Evolutionary conservation across 306 rosid genomes (phyloP), one percentile per base, ranked within the genome.

Genomic region (Canavalia ensiformis): DNA sequence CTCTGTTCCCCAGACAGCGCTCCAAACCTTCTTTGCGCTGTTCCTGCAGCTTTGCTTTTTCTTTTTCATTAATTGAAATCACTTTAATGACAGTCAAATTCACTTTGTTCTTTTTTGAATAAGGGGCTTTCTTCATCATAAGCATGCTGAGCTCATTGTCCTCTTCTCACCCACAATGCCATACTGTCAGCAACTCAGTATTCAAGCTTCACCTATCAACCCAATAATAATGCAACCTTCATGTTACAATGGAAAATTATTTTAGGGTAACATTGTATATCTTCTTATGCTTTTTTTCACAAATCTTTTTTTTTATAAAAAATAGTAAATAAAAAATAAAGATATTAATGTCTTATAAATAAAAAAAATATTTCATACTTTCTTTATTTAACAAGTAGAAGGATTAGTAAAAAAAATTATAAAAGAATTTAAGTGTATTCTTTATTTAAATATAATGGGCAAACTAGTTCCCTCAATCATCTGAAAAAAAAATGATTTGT

Each of bases 51-150:
- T 83, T 83, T 83, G 75, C 83, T 68, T 86, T 80, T 57, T 65
- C 83, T 44, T 80, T 80, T 76, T 52, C 41, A 9, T 78, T 58
- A 72, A 65, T 80, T 72, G 83, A 64, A 80, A 54, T 83, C 78
- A 54, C 86, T 87, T 87, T 84, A 81, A 60, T 75, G 76, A 31
- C 82, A 78, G 88, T 84, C 88, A 87, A 87, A 45, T 46, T 31
- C 73, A 77, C 90, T 81, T 83, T 87, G 45, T 59, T 67, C 83
- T 59, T 81, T 87, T 81, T 81, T 79, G 59, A 84, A 77, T 34
- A 60, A 60, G 68, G 18, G 68, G 29, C 55, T 68, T 64, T 75
- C 49, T 81, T 54, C 85, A 69, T 75, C 81, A 33, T 58, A 54
- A 72, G 72, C 89, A 81, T 72, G 87, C 83, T 80, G 87, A 76